Evolutionary conservation across 306 rosid genomes (phyloP).

Genomic region (Cucurbita argyrosperma): DNA sequence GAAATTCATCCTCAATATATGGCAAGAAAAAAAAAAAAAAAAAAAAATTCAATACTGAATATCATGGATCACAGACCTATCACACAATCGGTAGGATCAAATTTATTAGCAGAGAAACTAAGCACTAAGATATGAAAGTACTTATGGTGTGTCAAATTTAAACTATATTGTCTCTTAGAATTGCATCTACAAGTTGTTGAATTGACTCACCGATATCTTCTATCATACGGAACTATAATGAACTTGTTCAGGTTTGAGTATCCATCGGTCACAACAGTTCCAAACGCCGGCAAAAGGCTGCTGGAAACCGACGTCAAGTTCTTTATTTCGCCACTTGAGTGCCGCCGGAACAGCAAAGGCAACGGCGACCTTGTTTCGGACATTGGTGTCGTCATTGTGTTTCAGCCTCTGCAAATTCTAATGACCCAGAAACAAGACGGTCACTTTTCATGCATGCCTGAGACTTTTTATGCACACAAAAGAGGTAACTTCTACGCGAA

Average conservation of each 20-base stretch:
- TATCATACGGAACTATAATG: constrained; percentile 48
- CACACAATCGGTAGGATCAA: not conserved
- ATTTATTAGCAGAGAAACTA: not conserved
- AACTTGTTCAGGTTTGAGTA: constrained; percentile 35
- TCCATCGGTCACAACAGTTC: constrained; percentile 31
- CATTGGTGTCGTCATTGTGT: constrained; percentile 5
- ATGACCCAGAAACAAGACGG: not conserved
- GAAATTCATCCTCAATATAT: not conserved
- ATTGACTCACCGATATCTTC: constrained; percentile 43
- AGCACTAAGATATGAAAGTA: not conserved
- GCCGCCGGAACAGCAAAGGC: constrained; percentile 32
- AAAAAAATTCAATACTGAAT: not conserved
- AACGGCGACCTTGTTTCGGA: constrained; percentile 24
- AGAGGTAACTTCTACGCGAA: not conserved
- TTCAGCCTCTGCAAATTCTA: not conserved
- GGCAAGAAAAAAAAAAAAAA: not conserved
- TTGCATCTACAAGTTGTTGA: not conserved
- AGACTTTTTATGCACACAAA: constrained; percentile 1
- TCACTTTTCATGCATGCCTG: not conserved
- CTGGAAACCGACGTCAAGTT: constrained; percentile 57
- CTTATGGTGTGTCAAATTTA: not conserved
- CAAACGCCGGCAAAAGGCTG: constrained; percentile 63
- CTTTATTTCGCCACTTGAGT: constrained; percentile 34
- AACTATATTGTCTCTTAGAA: not conserved
- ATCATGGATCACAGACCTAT: not conserved